Conservation (phyloP, 306 rosid species). For the Pachyrhizus erosus region DNA sequence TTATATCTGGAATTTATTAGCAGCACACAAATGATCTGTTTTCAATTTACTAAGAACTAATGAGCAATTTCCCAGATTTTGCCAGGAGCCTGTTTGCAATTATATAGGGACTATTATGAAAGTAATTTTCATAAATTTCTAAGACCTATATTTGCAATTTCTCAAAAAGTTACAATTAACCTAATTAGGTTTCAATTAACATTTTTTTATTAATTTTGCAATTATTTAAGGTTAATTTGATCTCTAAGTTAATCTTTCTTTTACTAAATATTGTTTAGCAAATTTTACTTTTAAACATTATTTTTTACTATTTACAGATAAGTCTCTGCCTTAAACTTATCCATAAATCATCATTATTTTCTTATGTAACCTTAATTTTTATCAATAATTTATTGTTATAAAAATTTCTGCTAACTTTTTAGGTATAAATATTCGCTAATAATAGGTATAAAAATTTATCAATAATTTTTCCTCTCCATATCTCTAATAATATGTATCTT, state of each 20-base stretch:
- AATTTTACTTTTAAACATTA: background rate
- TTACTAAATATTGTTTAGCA: background rate
- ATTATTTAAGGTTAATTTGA: background rate
- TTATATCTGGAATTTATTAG: no score
- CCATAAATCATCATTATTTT: background rate
- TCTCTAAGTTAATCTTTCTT: background rate
- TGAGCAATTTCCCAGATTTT: background rate
- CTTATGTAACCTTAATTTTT: background rate
- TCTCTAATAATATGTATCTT: background rate
- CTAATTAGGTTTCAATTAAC: background rate
- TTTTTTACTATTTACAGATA: background rate
- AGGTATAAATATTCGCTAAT: background rate
- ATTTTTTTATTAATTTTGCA: background rate
- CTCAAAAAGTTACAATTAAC: background rate
- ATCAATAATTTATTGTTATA: background rate
- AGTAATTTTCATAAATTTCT: background rate
- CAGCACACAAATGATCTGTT: background rate
- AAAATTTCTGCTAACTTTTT: background rate
- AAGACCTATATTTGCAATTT: background rate
- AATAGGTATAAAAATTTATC: no score
- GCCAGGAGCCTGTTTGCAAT: background rate
- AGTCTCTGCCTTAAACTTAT: background rate
- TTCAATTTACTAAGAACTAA: background rate
- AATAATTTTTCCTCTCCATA: background rate
- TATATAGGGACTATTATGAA: background rate